A percentile compares a stretch with the other conserved stretches of the same genome.
Conservation (phyloP, 345 rosid species). For the Salix udensis region DNA sequence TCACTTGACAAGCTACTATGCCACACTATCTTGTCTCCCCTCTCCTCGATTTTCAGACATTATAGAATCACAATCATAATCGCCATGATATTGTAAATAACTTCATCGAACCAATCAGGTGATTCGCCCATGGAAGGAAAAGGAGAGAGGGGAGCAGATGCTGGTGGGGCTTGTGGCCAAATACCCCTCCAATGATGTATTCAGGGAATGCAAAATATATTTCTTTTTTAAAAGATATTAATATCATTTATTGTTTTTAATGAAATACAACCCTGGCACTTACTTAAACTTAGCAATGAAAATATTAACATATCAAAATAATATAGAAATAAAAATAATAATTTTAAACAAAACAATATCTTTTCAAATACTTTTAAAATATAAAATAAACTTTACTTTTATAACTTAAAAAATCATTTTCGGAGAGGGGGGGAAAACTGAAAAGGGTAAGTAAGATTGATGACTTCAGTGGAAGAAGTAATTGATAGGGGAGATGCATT, state of each 20-base stretch:
- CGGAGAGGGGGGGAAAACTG: neutral
- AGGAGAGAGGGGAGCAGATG: conserved; percentile 8
- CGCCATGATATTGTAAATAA: conserved; percentile 10
- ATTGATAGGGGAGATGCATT: conserved; percentile 15
- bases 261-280: too few species aligned
- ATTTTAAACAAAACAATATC: too few species aligned
- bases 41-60: neutral
- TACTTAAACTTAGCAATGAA: too few species aligned
- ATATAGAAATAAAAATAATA: too few species aligned
- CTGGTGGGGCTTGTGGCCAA: neutral
- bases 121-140: neutral
- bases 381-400: too few species aligned
- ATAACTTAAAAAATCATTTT: too few species aligned
- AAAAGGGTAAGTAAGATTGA: neutral
- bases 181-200: conserved; percentile 9
- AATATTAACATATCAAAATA: too few species aligned
- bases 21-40: neutral
- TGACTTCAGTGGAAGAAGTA: neutral
- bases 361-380: too few species aligned
- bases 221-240: too few species aligned
- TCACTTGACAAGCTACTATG: neutral
- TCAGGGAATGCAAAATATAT: neutral
- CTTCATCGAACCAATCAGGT: conserved; percentile 8
- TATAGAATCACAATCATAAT: conserved; percentile 5
- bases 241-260: too few species aligned